phyloP scores from a whole-genome alignment of 108 stramenopile species.

The Stephanodiscus minutulus region DNA sequence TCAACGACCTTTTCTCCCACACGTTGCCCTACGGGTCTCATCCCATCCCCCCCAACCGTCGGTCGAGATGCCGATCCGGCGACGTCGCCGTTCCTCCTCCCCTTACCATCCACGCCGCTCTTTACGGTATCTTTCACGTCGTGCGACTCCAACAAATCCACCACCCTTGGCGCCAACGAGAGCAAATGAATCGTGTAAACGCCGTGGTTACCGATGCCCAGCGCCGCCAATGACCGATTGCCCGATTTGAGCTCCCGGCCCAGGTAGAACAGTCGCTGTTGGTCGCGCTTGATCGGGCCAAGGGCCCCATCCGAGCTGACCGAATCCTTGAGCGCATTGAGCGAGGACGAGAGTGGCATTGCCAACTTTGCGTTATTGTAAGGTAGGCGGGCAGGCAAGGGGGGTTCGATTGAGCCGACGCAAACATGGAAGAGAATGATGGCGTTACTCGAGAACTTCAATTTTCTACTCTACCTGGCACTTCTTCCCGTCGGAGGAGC shows the following conservation, averaged over 20 bases:
- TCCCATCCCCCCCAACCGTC: too few species aligned
- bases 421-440: neutral
- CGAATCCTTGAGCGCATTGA: conserved; percentile 41
- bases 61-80: neutral
- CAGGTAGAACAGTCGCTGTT: conserved; percentile 80
- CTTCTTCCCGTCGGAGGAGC: conserved; percentile 26
- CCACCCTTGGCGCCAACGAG: conserved; percentile 12
- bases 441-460: neutral
- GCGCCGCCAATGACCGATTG: conserved; percentile 54
- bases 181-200: conserved; percentile 46
- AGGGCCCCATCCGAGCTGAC: conserved; percentile 25
- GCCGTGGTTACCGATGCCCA: conserved; percentile 58
- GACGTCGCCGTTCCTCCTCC: neutral
- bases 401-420: neutral
- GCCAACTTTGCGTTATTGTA: conserved; percentile 1
- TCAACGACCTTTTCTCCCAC: conserved; percentile 34
- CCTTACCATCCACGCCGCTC: conserved; percentile 1
- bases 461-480: conserved; percentile 20
- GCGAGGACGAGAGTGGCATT: conserved; percentile 27
- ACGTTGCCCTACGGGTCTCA: neutral
- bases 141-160: conserved; percentile 5
- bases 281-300: conserved; percentile 29
- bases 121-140: neutral
- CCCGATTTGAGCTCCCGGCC: conserved; percentile 75
- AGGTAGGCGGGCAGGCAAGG: neutral